These are phyloP conservation scores for Niebla homalea DNA, from an alignment of 495 filamentous ascomycete species.

Conservation along the genomic window DNA sequence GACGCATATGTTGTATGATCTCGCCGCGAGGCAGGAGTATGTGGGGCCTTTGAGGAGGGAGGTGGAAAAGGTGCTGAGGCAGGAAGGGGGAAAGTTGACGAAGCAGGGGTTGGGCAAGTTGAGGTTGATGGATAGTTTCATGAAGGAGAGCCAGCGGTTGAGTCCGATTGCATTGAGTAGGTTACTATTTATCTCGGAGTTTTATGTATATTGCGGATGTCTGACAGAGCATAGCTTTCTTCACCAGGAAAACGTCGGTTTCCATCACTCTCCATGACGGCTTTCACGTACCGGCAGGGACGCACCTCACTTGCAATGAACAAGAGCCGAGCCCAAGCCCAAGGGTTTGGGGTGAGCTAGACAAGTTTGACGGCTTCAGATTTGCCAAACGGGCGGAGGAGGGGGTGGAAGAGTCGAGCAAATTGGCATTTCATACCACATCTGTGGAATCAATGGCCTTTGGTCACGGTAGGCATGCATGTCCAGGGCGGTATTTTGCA, in stretches of 20 bases:
- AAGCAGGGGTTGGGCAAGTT: not conserved
- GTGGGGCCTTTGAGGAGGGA: constrained; percentile 5
- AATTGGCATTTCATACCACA: constrained; percentile 14
- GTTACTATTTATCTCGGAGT: not conserved
- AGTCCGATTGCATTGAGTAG: not conserved
- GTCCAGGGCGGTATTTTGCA: constrained; percentile 18
- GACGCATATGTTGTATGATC: constrained; percentile 7
- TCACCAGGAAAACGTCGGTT: not conserved
- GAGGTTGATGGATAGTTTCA: constrained; percentile 2
- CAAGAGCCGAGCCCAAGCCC: not conserved
- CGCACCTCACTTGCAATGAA: not conserved
- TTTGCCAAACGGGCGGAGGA: constrained; percentile 8
- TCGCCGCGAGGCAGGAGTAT: constrained; percentile 8
- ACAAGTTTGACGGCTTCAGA: constrained; percentile 1
- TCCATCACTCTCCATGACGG: not conserved
- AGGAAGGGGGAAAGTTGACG: constrained; percentile 1
- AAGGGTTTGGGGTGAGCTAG: not conserved
- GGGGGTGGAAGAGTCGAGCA: constrained; percentile 1
- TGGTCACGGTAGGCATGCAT: constrained; percentile 11
- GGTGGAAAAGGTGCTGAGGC: constrained; percentile 3
- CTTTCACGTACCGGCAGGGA: not conserved
- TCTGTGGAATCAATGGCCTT: constrained; percentile 12
- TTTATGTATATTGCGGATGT: too few relatives aligned
- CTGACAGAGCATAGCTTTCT: not conserved
- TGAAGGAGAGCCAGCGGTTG: constrained; percentile 4